phyloP scores from a whole-genome alignment of 2,329 filamentous ascomycete genomes.

The Sclerotinia nivalis region DNA sequence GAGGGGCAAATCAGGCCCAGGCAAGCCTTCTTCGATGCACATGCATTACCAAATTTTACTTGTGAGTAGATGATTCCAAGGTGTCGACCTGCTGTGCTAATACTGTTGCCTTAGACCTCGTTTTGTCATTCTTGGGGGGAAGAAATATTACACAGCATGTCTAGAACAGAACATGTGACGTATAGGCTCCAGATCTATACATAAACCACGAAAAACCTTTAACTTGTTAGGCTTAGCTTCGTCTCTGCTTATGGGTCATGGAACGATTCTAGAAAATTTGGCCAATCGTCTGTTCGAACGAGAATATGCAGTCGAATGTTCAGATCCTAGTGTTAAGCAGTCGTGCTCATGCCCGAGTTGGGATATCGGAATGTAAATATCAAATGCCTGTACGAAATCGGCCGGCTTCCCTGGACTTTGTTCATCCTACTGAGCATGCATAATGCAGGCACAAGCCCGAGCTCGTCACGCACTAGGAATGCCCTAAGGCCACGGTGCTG shows the following conservation, averaged over 20 bases:
- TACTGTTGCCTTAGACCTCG: background rate
- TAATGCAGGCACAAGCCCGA: slow-evolving; percentile 9
- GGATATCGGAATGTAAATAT: background rate
- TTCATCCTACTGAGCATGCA: slow-evolving; percentile 1
- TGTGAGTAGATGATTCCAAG: background rate
- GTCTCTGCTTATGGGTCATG: background rate
- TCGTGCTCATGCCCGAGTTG: background rate
- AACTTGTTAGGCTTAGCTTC: background rate
- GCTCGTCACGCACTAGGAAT: slow-evolving; percentile 1
- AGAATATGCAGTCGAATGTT: background rate
- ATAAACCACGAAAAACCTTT: background rate
- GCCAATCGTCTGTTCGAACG: background rate
- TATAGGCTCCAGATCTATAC: slow-evolving; percentile 1
- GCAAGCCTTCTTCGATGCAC: background rate
- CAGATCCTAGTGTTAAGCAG: background rate
- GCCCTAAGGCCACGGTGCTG: background rate
- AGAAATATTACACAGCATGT: slow-evolving; percentile 2
- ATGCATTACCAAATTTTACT: background rate
- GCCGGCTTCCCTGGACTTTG: background rate
- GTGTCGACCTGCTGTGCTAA: background rate
- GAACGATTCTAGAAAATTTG: background rate
- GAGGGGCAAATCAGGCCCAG: background rate
- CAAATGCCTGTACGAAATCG: background rate
- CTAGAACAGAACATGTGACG: background rate
- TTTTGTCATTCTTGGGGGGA: background rate